Conservation (phyloP, 306 rosid genomes). For the Psophocarpus tetragonolobus region DNA sequence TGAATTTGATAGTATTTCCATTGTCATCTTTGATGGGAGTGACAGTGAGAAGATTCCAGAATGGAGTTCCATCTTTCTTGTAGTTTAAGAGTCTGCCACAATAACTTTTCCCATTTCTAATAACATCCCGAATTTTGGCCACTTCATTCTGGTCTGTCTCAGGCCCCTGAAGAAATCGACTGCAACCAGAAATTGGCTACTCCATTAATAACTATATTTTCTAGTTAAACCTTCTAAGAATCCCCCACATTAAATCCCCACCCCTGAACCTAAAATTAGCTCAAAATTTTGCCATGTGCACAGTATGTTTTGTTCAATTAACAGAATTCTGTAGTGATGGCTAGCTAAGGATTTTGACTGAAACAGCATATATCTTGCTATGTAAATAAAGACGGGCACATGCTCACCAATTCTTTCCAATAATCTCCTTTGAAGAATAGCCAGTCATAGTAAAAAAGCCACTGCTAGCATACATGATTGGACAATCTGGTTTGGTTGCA, state of each 20-base stretch:
- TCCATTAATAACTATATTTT: neutral
- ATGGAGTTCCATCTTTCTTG: constrained; percentile 89
- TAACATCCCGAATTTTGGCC: constrained; percentile 73
- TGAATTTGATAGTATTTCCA: constrained; percentile 76
- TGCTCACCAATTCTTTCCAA: constrained; percentile 92
- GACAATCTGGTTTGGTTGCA: constrained; percentile 89
- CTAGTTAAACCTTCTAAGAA: neutral
- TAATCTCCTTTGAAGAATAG: constrained; percentile 74
- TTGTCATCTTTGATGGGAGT: constrained; percentile 77
- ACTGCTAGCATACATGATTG: constrained; percentile 84
- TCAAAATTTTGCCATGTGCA: neutral
- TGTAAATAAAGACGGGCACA: neutral
- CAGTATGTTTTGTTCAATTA: constrained; percentile 6
- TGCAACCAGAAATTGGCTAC: constrained; percentile 43
- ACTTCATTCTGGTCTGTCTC: constrained; percentile 84
- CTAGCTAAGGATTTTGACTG: neutral
- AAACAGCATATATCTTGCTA: constrained; percentile 22
- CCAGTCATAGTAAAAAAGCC: constrained; percentile 91
- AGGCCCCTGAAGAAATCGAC: constrained; percentile 97
- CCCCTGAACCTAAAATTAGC: neutral
- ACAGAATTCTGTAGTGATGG: neutral
- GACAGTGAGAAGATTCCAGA: constrained; percentile 96
- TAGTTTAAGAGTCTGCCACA: constrained; percentile 89
- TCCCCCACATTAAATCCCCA: neutral
- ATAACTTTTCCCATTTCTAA: constrained; percentile 66